Conservation (phyloP, 257 asterid genomes). For the Henckelia pumila region DNA sequence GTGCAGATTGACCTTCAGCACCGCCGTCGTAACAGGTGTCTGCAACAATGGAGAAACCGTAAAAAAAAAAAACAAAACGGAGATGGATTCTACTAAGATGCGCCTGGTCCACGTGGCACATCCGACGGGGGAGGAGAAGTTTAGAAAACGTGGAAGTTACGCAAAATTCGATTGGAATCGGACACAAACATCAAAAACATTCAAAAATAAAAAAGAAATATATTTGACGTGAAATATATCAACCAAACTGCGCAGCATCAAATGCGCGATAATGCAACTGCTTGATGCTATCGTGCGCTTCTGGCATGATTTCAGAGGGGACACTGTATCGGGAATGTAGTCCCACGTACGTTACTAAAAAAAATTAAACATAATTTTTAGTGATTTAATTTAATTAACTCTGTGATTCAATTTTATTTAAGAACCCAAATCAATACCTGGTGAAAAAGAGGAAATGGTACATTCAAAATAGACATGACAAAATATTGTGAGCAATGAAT, state of each 20-base stretch:
- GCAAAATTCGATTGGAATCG: background rate
- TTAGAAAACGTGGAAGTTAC: conserved; percentile 21
- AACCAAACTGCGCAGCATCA: conserved; percentile 15
- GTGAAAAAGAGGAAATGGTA: too few species aligned
- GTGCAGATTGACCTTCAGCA: conserved; percentile 58
- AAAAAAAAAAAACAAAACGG: too few species aligned
- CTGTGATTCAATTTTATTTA: too few species aligned
- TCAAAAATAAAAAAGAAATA: background rate
- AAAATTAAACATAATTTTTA: background rate
- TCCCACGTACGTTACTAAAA: too few species aligned
- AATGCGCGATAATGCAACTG: conserved; percentile 14
- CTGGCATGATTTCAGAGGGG: conserved; percentile 30
- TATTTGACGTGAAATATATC: conserved; percentile 35
- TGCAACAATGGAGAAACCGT: conserved; percentile 25
- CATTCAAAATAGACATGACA: too few species aligned
- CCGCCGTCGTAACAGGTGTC: conserved; percentile 62
- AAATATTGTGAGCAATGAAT: too few species aligned
- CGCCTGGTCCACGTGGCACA: conserved; percentile 23
- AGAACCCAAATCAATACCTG: too few species aligned
- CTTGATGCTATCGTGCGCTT: conserved; percentile 33
- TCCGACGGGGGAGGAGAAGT: background rate
- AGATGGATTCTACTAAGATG: conserved; percentile 21
- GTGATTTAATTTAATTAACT: too few species aligned
- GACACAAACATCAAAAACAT: background rate
- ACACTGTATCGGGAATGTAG: background rate